Evolutionary conservation across 495 filamentous ascomycete species (phyloP).

Genomic region (Niebla homalea): DNA sequence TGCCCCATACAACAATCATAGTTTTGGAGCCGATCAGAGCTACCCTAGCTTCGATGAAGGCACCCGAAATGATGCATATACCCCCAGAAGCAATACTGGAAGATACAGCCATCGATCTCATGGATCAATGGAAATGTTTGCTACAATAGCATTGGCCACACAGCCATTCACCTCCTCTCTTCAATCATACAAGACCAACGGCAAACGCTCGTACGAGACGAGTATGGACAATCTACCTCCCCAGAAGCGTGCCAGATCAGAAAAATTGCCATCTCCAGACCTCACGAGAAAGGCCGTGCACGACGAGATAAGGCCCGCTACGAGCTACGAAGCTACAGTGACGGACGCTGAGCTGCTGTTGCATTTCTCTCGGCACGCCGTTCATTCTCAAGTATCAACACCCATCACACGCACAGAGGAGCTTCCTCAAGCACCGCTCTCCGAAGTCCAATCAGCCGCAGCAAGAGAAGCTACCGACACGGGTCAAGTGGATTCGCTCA

Average conservation of each 20-base stretch:
- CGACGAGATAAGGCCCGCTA: conserved; percentile 26
- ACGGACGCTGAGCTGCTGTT: conserved; percentile 42
- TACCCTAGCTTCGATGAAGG: neutral
- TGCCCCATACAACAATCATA: neutral
- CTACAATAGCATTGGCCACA: conserved; percentile 41
- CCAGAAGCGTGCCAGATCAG: conserved; percentile 48
- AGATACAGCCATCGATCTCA: neutral
- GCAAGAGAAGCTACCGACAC: too few species aligned
- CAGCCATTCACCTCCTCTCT: conserved; percentile 21
- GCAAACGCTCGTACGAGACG: neutral
- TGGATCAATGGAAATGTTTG: conserved; percentile 38
- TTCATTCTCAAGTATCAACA: neutral
- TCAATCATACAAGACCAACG: neutral
- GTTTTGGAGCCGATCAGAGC: neutral
- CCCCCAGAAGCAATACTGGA: neutral
- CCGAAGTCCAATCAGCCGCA: too few species aligned
- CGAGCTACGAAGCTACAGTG: conserved; percentile 35
- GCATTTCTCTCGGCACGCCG: conserved; percentile 12
- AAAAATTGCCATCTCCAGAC: conserved; percentile 38
- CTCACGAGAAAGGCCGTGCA: conserved; percentile 14
- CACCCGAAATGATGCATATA: conserved; percentile 2
- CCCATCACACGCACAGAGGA: too few species aligned
- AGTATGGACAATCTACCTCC: conserved; percentile 25
- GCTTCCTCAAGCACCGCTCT: too few species aligned
- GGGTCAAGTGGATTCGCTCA: too few species aligned